phyloP scores from a whole-genome alignment of 164 flowering plant genomes.

The Stephania cephalantha region DNA sequence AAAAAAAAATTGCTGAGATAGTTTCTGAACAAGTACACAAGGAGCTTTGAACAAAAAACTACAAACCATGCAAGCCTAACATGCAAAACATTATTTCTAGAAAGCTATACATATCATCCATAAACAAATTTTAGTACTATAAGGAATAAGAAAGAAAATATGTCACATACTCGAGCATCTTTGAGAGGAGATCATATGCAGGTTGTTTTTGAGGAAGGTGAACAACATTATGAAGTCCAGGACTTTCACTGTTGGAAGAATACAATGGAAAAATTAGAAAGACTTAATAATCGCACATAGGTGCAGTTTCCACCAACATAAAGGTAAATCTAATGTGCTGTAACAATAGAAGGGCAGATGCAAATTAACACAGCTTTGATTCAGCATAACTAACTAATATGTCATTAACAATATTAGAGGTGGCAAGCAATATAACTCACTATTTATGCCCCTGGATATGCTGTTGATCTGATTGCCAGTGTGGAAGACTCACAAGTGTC shows the following conservation, averaged over 20 bases:
- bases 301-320: neutral
- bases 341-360: neutral
- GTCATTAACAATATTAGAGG: neutral
- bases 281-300: neutral
- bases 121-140: neutral
- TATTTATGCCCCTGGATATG: constrained; percentile 87
- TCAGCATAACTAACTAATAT: neutral
- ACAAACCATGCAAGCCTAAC: neutral
- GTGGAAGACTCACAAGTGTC: constrained; percentile 76
- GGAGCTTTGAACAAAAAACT: no score
- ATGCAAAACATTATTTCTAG: neutral
- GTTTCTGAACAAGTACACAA: no score
- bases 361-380: neutral
- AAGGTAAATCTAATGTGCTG: neutral
- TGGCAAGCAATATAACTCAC: constrained; percentile 30
- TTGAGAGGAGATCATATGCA: constrained; percentile 89
- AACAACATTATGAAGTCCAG: constrained; percentile 74
- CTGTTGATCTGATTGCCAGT: constrained; percentile 77
- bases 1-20: no score
- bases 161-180: constrained; percentile 91
- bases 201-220: constrained; percentile 74
- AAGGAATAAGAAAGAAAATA: constrained; percentile 9
- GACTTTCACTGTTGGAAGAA: constrained; percentile 55
- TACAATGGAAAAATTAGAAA: neutral
- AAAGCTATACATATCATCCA: neutral